These are phyloP conservation scores for Lathyrus tuberosus DNA, from an alignment of 306 rosid species.

Conservation along the genomic window DNA sequence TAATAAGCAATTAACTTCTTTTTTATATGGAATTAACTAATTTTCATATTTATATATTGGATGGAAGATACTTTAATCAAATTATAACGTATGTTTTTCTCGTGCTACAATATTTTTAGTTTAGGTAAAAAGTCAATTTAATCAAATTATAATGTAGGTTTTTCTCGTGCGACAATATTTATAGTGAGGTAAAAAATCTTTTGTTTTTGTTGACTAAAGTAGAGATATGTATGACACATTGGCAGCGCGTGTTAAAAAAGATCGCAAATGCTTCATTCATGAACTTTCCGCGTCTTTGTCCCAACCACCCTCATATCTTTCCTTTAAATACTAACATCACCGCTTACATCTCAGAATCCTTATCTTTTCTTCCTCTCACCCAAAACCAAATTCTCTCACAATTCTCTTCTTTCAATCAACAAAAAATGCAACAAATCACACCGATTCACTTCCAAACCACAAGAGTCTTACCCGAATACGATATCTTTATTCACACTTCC, in stretches of 20 bases:
- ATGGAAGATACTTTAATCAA: background rate
- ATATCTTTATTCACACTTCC: slow-evolving; percentile 66
- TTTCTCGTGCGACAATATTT: no score
- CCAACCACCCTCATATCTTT: background rate
- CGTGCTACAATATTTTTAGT: background rate
- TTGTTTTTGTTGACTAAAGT: background rate
- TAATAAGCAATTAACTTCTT: no score
- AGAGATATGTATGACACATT: background rate
- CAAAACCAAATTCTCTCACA: background rate
- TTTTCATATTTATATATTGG: no score
- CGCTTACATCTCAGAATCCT: background rate
- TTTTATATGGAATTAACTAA: no score
- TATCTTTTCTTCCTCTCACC: background rate
- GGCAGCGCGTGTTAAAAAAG: slow-evolving; percentile 29
- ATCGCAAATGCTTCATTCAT: background rate
- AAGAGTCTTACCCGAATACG: slow-evolving; percentile 67
- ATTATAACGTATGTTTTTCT: background rate
- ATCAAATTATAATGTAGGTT: no score
- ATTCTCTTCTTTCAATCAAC: background rate
- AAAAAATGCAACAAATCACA: slow-evolving; percentile 15
- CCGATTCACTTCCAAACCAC: slow-evolving; percentile 21
- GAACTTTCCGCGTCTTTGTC: slow-evolving; percentile 14
- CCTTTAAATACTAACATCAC: background rate
- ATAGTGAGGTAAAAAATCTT: background rate
- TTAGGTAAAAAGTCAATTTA: background rate